Base-by-base conservation (phyloP, 2,329 filamentous ascomycete genomes). In the Aphanoascus verrucosus region DNA sequence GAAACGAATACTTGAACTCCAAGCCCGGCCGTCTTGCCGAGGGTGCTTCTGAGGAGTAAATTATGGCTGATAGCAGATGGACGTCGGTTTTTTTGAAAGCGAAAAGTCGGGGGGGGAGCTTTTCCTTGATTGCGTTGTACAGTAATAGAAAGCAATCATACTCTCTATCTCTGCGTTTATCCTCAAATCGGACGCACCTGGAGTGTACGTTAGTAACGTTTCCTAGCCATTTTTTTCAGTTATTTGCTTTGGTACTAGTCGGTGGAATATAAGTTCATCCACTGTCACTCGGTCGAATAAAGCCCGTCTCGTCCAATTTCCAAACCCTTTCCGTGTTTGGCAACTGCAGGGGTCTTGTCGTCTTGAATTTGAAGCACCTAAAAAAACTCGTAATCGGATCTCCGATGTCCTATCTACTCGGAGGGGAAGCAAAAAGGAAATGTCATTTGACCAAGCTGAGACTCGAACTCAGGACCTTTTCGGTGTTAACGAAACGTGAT, bases 1-100 rank as follows among this genome's bases (percentile, higher is more conserved):
- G 74, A 58, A 76, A 76, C 63, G 67, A 76, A 60, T 76, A 69
- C 62, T 66, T 74, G 56, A 74, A 76, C 66, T 76, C 74, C 59
- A 76, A 76, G 66, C 68, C 70, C 45, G 74, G 73, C 52, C 69
- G 70, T 54, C 58, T 67, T 31, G 61, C 63, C 34, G 65, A 67
- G 61, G 64, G 61, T 60, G 63, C 49, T 49, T 54, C 62, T 1
- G 69, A 69, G 63, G 67, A 62, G 52, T 57, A 58, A 55, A 58
- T 44, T 35, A 12, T n/a, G n/a, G n/a, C 7, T 38, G 12, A 42
- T 15, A 28, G n/a, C 42, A 53, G 43, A 38, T 20, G 42, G 23
- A 46, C n/a, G n/a, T 48, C 45, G 19, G 48, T 49, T 32, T 31
- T 23, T 43, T 19, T 15, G 20, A 40, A 23, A 35, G 23, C 7